A percentile compares a stretch with the other conserved stretches of the same genome.
These are phyloP conservation scores for Aegilops speltoides DNA, from an alignment of 176 grass and related monocot species.

Conservation along the genomic window DNA sequence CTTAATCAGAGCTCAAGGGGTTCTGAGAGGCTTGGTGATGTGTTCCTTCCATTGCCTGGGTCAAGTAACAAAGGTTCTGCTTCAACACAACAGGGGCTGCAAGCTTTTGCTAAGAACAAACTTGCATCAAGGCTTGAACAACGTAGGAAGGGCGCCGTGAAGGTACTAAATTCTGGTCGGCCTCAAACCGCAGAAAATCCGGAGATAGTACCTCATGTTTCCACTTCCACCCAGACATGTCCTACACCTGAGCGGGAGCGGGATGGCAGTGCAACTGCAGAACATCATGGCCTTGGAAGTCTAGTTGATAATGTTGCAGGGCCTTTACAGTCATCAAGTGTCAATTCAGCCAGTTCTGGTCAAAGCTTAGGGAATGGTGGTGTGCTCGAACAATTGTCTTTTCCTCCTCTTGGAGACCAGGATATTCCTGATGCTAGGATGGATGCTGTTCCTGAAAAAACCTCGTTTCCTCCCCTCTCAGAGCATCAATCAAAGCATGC, in stretches of 20 bases:
- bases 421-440: constrained; percentile 48
- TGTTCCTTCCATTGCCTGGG: constrained; percentile 86
- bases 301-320: constrained; percentile 35
- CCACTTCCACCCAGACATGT: constrained; percentile 35
- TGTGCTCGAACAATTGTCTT: constrained; percentile 64
- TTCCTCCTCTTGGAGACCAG: constrained; percentile 74
- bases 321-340: constrained; percentile 39
- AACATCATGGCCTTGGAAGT: constrained; percentile 17
- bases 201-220: constrained; percentile 31
- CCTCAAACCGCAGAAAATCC: constrained; percentile 41
- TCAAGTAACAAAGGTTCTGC: constrained; percentile 45
- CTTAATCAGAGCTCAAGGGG: constrained; percentile 66
- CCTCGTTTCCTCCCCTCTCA: constrained; percentile 55
- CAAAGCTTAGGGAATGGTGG: constrained; percentile 33
- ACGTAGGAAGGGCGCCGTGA: constrained; percentile 47
- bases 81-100: constrained; percentile 52
- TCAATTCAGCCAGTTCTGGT: constrained; percentile 32
- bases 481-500: constrained; percentile 72
- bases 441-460: constrained; percentile 51
- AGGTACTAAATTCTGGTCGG: constrained; percentile 54
- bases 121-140: constrained; percentile 74
- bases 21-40: constrained; percentile 54
- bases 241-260: constrained; percentile 32
- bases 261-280: constrained; percentile 40
- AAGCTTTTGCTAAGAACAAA: constrained; percentile 67